Base-by-base conservation (phyloP, 202 grass and related monocot species). In the Hordeum pubiflorum region DNA sequence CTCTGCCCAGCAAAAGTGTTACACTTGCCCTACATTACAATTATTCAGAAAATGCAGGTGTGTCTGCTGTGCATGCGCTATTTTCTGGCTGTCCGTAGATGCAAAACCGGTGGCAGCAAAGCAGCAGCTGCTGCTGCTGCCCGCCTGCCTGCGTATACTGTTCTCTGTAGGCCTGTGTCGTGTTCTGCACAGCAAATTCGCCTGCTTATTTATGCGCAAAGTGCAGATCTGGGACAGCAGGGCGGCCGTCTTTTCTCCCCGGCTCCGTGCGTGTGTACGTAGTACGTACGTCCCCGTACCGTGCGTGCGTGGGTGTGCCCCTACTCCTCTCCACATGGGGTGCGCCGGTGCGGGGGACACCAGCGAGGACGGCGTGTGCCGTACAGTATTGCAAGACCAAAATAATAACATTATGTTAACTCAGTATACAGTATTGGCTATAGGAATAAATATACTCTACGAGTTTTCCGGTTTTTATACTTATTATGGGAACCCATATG, bases 241-340 rank as follows among this genome's bases (percentile, higher is more conserved):
- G 73, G 69, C 76, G 40, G 7, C 2, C 54, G 33, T 75, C 55
- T 54, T 46, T 10, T 80, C 32, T 62, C 18, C 63, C 22, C 31
- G 48, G 60, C 31, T 62, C 21, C 54, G 38, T 37, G 29, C 29
- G 29, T 29, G 29, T 29, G 29, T 29, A 29, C 29, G 29, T 29
- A 29, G 29, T 29, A 22, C 69, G 76, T 69, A 79, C 52, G 60
- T 58, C n/a, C 65, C 61, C 29, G 55, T 57, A 57, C 10, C 23
- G 75, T 88, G 23, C 86, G 81, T 69, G 29, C 29, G 29, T 29
- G 29, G 29, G 4, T 31, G 61, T 80, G 81, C 67, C 57, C 7
- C 24, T 18, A 29, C 26, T 46, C 60, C 29, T 29, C 29, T 18
- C 32, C 11, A 27, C 58, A 29, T 62, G 58, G 12, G 23, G 81